Evolutionary conservation across 139 green algal species (phyloP), one percentile per base, ranked within the genome.

Genomic region (Auxenochlorella protothecoides): DNA sequence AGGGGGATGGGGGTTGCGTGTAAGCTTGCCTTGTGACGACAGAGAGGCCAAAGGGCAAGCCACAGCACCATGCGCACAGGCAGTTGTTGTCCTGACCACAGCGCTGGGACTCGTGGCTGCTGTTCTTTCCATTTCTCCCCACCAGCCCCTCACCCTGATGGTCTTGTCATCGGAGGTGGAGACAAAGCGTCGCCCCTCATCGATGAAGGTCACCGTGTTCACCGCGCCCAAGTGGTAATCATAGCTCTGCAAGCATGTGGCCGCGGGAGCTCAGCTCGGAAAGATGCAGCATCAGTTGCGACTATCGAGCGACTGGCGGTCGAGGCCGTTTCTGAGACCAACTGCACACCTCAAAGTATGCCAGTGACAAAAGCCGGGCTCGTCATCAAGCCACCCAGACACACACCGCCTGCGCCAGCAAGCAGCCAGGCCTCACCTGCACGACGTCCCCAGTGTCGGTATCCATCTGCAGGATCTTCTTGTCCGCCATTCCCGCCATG

Each of bases 201-300:
- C 94, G 52, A 97, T 85, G 74, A 98, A 99, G 15, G 93, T 97
- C 54, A 99, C 89, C 0, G 90, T 94, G 87, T 99, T 99, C 66
- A 99, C 93, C 0, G 92, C 83, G 0, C 84, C 93, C 77, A 98
- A 71, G 76, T 99, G 95, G 80, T 98, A 96, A 81, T 97, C 91
- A 85, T 98, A 98, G 81, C 96, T 87, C 88, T 97, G 86, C 10
- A 82, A 55, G 8, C 5, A 44, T 44, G 27, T 44, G 27, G 27
- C 27, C 27, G 27, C 27, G 27, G 27, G 27, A 44, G 27, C 27
- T 44, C 27, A 44, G 27, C 27, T 44, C 27, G 1, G 27, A 44
- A 44, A 44, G 27, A 44, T 44, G 27, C 27, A 1, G 27, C 27
- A 44, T 44, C 27, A 44, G 27, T 44, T 0, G 27, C 27, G 27